Base-by-base conservation (phyloP, 305 asterid species). In the Fraxinus xanthoxyloides region DNA sequence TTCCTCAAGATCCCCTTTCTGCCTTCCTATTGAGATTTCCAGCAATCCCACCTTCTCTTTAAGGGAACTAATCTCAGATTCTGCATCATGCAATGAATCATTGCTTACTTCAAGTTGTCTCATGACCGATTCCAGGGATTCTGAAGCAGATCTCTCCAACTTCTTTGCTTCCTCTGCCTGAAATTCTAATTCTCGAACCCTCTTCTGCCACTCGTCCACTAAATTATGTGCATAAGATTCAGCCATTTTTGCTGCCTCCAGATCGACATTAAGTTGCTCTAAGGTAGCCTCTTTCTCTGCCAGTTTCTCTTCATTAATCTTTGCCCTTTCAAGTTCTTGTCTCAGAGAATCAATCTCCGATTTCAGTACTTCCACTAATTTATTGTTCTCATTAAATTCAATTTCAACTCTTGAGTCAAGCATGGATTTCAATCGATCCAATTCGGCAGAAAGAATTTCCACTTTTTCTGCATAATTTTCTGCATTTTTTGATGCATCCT, bases 231-330 rank as follows among this genome's bases (percentile, higher is more conserved):
- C 93, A 81, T 91, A 93, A 65, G 98, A 96, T 81, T 92, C 97
- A 1, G 97, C 95, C 93, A 92, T 85, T 85, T 89, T 90, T n/a
- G 98, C 93, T 76, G 98, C 97, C 92, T 94, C 99, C 79, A 96
- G 85, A 81, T 96, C 97, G 7, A 92, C 97, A 84, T 85, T 94
- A 73, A 93, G 95, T 86, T 96, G 93, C 88, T 94, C 98, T 10
- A 96, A 72, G 79, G 87, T 48, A 54, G 88, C 91, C 85, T 94
- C 98, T 83, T 89, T 91, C 56, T 92, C 98, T 63, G 85, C 89
- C 87, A 94, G 81, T 72, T 82, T 90, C 83, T 84, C 88, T 89
- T 91, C 90, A 46, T 85, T 82, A 78, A 36, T 19, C 80, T 91
- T 92, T 46, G 92, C 90, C 82, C 87, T 87, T 81, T 87, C 89